Base-by-base conservation (phyloP, 208 protist species). In the Leishmania arabica region DNA sequence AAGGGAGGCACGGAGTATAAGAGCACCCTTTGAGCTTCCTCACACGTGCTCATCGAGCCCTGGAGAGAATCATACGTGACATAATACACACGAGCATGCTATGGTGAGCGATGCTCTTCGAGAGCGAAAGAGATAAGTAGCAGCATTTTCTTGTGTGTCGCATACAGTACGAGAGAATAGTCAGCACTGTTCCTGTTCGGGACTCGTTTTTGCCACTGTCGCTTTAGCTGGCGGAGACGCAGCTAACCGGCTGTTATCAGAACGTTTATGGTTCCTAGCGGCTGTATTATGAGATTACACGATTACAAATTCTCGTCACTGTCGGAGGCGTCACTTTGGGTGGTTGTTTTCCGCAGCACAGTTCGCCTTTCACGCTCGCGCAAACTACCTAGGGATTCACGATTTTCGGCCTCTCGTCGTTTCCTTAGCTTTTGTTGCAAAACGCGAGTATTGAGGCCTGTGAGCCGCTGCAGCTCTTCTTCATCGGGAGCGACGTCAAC, bases 291-390 rank as follows among this genome's bases (percentile, higher is more conserved):
- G 11, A 53, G 49, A 54, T 54, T 74, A 60, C 19, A 21, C 80
- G 47, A 7, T 80, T 80, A 84, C 45, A 85, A 45, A 27, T 62
- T 85, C 49, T 81, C 81, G 27, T 81, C 81, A 60, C 77, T 78
- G 49, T 85, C 81, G 1, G 81, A 85, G 9, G 5, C 31, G 0
- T 83, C 78, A 9, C 64, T 78, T 66, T 60, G 60, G 1, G 54
- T 77, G 9, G 62, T 62, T 8, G 56, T 71, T 80, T 88, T 90
- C 27, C 91, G 82, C 8, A 93, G 62, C 1, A 85, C 85, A 34
- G 91, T 91, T 45, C 91, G 84, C 31, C 91, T 82, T 60, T 95
- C 91, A 19, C 91, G 87, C 71, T 95, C 91, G 27, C 88, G 85
- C 62, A 95, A 53, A 74, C 77, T 75, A 40, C 77, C 65, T 42